Percentiles rank a stretch among this genome's conserved stretches.
Evolutionary conservation across 495 filamentous ascomycete species (phyloP).

Genomic region (Parmelia sp.): DNA sequence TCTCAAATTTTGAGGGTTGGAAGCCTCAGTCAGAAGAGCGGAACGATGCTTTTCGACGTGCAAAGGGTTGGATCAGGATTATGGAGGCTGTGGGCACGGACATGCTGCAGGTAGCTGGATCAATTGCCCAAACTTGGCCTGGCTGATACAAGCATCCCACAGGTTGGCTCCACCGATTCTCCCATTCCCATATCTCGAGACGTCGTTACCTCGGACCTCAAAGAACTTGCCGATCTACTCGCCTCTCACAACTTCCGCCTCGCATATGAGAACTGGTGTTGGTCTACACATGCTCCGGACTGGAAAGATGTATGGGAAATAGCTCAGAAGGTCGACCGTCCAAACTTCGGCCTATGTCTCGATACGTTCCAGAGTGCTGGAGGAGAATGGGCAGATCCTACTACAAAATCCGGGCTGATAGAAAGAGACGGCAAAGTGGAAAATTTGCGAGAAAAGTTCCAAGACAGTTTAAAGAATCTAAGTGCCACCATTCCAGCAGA

Average conservation of each 20-base stretch:
- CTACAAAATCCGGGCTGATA: constrained; percentile 54
- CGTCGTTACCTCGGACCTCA: constrained; percentile 54
- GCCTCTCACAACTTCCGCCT: constrained; percentile 50
- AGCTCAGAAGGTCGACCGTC: constrained; percentile 50
- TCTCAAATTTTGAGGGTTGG: constrained; percentile 79
- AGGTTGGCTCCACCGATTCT: constrained; percentile 67
- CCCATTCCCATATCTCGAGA: constrained; percentile 44
- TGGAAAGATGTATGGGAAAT: constrained; percentile 68
- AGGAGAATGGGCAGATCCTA: constrained; percentile 71
- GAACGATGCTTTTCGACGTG: constrained; percentile 59
- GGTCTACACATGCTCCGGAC: constrained; percentile 62
- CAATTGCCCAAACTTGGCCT: not conserved
- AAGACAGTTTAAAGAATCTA: constrained; percentile 49
- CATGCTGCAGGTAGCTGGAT: constrained; percentile 56
- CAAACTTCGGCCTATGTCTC: constrained; percentile 69
- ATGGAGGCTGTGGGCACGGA: constrained; percentile 66
- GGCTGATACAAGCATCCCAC: not conserved
- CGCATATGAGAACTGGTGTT: constrained; percentile 84
- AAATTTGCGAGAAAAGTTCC: constrained; percentile 46
- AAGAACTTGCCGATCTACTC: constrained; percentile 57
- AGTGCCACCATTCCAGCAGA: constrained; percentile 52
- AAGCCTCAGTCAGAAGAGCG: constrained; percentile 48
- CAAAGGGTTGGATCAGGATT: constrained; percentile 62
- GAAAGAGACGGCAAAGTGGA: constrained; percentile 32
- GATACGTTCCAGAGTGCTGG: constrained; percentile 79